A percentile compares a stretch with the other conserved stretches of the same genome.
Conservation (phyloP, 768 basidiomycete species). For the Suillus decipiens region DNA sequence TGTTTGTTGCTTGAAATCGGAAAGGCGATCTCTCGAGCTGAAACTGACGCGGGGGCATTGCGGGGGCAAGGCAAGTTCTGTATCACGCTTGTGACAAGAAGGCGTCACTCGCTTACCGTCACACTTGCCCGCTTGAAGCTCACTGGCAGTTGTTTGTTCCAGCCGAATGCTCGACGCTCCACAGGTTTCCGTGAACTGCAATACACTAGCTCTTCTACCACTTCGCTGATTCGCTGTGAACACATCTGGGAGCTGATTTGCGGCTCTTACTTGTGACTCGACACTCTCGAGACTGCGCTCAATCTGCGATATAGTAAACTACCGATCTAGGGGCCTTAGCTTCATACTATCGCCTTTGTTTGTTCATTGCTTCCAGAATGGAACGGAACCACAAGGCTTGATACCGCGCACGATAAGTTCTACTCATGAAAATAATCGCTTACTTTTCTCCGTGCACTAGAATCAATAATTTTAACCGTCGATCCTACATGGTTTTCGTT, state of each 20-base stretch:
- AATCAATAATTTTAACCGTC: slow-evolving; percentile 4
- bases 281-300: slow-evolving; percentile 20
- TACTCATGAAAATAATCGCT: slow-evolving; percentile 9
- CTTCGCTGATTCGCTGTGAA: background rate
- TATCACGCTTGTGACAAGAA: slow-evolving; percentile 12
- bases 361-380: slow-evolving; percentile 31
- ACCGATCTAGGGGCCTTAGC: slow-evolving; percentile 34
- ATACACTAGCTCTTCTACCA: background rate
- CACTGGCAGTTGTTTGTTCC: background rate
- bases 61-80: slow-evolving; percentile 12
- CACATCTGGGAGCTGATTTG: slow-evolving; percentile 5
- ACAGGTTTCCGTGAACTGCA: slow-evolving; percentile 9
- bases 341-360: slow-evolving; percentile 30
- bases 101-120: slow-evolving; percentile 17
- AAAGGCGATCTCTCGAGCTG: slow-evolving; percentile 16
- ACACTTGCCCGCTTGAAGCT: slow-evolving; percentile 9
- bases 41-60: slow-evolving; percentile 11
- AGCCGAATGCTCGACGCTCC: background rate
- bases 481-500: slow-evolving; percentile 6
- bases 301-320: slow-evolving; percentile 28
- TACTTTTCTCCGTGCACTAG: slow-evolving; percentile 6
- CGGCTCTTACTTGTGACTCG: slow-evolving; percentile 14
- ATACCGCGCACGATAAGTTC: slow-evolving; percentile 16
- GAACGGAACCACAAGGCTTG: slow-evolving; percentile 25
- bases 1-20: slow-evolving; percentile 12